A percentile compares a stretch with the other conserved stretches of the same genome.
Conservation (phyloP, 139 green algal genomes). For the Chlamydomonas incerta region DNA sequence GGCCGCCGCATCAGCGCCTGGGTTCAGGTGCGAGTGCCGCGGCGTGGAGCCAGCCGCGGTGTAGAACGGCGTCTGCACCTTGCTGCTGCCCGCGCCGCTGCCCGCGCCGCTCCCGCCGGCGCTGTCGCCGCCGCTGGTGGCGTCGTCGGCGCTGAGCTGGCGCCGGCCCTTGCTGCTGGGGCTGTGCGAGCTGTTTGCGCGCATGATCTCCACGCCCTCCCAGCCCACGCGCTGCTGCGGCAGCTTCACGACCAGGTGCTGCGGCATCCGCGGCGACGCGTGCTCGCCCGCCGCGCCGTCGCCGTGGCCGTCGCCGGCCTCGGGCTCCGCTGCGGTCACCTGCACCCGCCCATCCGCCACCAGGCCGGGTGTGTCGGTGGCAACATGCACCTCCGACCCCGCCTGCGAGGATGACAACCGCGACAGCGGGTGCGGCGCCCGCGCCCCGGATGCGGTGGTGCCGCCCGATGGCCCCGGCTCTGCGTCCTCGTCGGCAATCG, state of each 20-base stretch:
- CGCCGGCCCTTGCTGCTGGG: no score
- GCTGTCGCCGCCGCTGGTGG: not conserved
- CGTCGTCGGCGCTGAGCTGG: not conserved
- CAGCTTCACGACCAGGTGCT: not conserved
- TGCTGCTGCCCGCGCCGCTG: not conserved
- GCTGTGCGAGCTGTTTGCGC: not conserved
- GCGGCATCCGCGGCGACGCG: not conserved
- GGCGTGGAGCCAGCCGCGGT: not conserved
- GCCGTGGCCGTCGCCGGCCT: not conserved
- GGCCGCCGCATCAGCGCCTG: no score
- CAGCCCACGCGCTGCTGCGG: not conserved
- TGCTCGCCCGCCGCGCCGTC: not conserved
- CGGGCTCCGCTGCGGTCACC: not conserved
- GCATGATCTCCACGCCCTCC: not conserved
- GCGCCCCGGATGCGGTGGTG: not conserved
- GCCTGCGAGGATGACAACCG: not conserved
- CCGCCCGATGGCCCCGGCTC: not conserved
- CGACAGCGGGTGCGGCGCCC: not conserved
- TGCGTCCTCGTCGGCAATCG: conserved; percentile 3
- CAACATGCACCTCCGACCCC: no score
- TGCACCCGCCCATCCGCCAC: no score
- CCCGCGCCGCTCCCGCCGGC: not conserved
- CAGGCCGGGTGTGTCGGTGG: not conserved
- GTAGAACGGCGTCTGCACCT: not conserved
- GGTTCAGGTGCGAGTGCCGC: no score